Conservation (phyloP, 1,139 yeast genomes). For the Pichia sp. region DNA sequence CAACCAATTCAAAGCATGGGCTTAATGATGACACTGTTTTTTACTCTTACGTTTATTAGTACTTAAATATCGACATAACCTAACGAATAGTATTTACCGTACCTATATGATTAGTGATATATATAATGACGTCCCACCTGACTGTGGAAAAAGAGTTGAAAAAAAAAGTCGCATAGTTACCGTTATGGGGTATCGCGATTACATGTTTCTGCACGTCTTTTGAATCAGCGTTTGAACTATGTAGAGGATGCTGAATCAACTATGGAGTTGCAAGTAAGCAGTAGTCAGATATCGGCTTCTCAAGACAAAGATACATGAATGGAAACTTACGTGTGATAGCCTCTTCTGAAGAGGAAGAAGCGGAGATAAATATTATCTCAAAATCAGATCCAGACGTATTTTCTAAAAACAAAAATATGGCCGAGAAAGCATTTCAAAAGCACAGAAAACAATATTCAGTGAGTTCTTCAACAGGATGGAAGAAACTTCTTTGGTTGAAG, state of each 20-base stretch:
- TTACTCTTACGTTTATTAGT: not conserved
- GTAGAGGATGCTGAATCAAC: not conserved
- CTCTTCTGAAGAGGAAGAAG: slow-evolving; percentile 9
- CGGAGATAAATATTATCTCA: not conserved
- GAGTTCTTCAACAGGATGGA: slow-evolving; percentile 44
- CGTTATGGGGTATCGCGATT: not conserved
- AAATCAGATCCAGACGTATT: not conserved
- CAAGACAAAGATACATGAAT: not conserved
- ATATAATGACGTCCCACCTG: not conserved
- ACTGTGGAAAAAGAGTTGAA: not conserved
- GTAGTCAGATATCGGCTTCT: not conserved
- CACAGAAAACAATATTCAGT: slow-evolving; percentile 3
- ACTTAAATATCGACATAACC: too few relatives aligned
- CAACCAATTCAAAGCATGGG: slow-evolving; percentile 92
- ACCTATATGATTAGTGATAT: not conserved
- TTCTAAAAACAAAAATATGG: not conserved
- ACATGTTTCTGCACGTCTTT: not conserved
- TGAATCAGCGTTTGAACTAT: too few relatives aligned
- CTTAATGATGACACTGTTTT: slow-evolving; percentile 31
- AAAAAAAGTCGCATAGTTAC: not conserved
- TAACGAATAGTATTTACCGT: not conserved
- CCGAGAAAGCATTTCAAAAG: not conserved
- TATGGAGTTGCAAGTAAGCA: not conserved
- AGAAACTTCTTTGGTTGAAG: slow-evolving; percentile 77
- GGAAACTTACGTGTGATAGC: not conserved